phyloP scores from a whole-genome alignment of 305 asterid genomes.

The Fraxinus greggii region DNA sequence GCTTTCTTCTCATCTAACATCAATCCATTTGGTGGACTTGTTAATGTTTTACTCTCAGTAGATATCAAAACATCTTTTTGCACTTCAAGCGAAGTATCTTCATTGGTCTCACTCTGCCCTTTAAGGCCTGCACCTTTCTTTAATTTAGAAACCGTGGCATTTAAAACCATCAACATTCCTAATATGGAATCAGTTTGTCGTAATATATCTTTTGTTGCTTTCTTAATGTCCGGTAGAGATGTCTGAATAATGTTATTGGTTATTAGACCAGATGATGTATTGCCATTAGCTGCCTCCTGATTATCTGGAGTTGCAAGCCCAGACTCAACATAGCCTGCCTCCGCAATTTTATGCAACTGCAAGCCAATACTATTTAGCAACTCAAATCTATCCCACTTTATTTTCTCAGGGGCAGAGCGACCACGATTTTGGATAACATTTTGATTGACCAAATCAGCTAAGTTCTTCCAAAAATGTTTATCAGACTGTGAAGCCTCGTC shows the following conservation, averaged over 20 bases:
- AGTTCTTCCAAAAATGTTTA: slow-evolving; percentile 70
- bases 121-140: slow-evolving; percentile 44
- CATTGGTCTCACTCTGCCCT: slow-evolving; percentile 37
- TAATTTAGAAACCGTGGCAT: slow-evolving; percentile 75
- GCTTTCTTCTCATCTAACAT: slow-evolving; percentile 72
- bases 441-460: slow-evolving; percentile 62
- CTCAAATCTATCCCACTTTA: slow-evolving; percentile 85
- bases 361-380: slow-evolving; percentile 61
- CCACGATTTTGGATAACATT: slow-evolving; percentile 64
- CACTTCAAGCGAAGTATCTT: slow-evolving; percentile 36
- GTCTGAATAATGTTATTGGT: slow-evolving; percentile 35
- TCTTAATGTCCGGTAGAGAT: slow-evolving; percentile 70
- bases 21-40: slow-evolving; percentile 36
- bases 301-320: slow-evolving; percentile 80
- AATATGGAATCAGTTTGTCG: slow-evolving; percentile 81
- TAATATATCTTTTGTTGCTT: slow-evolving; percentile 74
- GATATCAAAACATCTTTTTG: slow-evolving; percentile 30
- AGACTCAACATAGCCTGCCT: slow-evolving; percentile 68
- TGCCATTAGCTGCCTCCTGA: slow-evolving; percentile 34
- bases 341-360: slow-evolving; percentile 70
- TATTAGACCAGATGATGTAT: slow-evolving; percentile 30
- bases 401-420: slow-evolving; percentile 61
- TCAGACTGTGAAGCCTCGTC: slow-evolving; percentile 50
- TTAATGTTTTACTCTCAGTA: slow-evolving; percentile 22
- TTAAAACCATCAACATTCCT: slow-evolving; percentile 84